phyloP scores from a whole-genome alignment of 2,329 filamentous ascomycete species.

The Shiraia sp. region DNA sequence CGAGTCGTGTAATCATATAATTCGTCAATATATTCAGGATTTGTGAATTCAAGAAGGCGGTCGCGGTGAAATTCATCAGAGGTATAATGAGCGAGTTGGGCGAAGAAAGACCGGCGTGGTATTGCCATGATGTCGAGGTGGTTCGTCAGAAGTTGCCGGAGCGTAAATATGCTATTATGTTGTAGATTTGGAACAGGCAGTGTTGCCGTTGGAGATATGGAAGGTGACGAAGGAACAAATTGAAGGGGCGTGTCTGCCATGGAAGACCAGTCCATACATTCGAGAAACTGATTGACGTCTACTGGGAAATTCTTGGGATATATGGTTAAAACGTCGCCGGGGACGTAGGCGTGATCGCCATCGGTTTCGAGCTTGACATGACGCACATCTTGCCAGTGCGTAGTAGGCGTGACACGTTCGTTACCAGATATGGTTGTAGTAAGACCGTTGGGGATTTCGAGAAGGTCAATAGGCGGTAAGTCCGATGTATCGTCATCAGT shows the following conservation, averaged over 20 bases:
- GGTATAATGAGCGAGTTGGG: constrained; percentile 75
- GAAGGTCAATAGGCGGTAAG: constrained; percentile 48
- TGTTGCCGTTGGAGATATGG: constrained; percentile 40
- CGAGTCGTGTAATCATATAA: constrained; percentile 95
- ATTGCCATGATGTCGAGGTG: constrained; percentile 90
- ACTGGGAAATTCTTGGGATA: constrained; percentile 84
- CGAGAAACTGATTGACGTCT: constrained; percentile 79
- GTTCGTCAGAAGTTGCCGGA: constrained; percentile 77
- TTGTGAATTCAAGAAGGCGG: constrained; percentile 80
- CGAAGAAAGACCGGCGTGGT: constrained; percentile 84
- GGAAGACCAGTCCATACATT: constrained; percentile 75
- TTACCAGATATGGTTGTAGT: constrained; percentile 67
- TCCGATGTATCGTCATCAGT: constrained; percentile 13
- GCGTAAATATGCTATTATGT: constrained; percentile 56
- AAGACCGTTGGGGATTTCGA: constrained; percentile 63
- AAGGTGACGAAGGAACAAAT: constrained; percentile 48
- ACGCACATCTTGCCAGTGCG: constrained; percentile 94
- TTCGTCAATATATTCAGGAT: constrained; percentile 81
- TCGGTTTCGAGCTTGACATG: constrained; percentile 65
- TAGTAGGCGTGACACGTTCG: constrained; percentile 69
- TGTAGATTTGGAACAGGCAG: constrained; percentile 46
- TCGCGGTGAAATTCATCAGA: constrained; percentile 73
- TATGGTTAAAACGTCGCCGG: constrained; percentile 80
- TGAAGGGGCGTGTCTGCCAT: constrained; percentile 72
- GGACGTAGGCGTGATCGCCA: constrained; percentile 56